Percentiles rank a stretch among this genome's conserved stretches.
Evolutionary conservation across 768 basidiomycete species (phyloP).

Genomic region (Collybiopsis confluens): DNA sequence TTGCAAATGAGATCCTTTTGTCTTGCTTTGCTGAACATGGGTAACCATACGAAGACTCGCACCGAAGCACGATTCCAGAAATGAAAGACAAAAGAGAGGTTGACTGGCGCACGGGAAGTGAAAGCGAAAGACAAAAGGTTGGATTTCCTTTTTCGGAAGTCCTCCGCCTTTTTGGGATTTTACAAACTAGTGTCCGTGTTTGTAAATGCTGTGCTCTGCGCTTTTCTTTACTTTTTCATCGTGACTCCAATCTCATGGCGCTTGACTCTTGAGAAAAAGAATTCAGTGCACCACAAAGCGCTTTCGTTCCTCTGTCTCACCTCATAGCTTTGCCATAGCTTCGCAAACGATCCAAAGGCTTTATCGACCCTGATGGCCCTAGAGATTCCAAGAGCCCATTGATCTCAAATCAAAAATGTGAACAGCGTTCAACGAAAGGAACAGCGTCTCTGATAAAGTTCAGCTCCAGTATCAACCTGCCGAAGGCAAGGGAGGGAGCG

Average conservation of each 20-base stretch:
- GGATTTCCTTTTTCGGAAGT: neutral
- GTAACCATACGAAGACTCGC: neutral
- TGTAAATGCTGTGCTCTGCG: neutral
- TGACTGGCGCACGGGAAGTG: neutral
- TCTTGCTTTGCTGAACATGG: neutral
- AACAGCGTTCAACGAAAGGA: no score
- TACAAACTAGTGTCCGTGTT: slow-evolving; percentile 4
- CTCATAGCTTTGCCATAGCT: neutral
- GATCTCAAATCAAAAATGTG: no score
- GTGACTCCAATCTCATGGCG: neutral
- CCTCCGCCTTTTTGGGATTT: neutral
- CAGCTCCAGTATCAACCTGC: no score
- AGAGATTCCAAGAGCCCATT: no score
- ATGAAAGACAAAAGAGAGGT: slow-evolving; percentile 4
- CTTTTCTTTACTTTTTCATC: neutral
- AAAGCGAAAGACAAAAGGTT: neutral
- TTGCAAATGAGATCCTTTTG: neutral
- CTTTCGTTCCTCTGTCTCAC: neutral
- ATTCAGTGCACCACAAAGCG: no score
- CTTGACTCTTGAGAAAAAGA: no score
- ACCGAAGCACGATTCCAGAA: neutral
- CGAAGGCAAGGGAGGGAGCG: no score
- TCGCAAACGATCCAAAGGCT: neutral
- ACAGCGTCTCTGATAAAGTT: no score
- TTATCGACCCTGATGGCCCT: no score